These are phyloP conservation scores for Trichoderma sp. DNA, from an alignment of 2,329 filamentous ascomycete species.

Conservation along the genomic window DNA sequence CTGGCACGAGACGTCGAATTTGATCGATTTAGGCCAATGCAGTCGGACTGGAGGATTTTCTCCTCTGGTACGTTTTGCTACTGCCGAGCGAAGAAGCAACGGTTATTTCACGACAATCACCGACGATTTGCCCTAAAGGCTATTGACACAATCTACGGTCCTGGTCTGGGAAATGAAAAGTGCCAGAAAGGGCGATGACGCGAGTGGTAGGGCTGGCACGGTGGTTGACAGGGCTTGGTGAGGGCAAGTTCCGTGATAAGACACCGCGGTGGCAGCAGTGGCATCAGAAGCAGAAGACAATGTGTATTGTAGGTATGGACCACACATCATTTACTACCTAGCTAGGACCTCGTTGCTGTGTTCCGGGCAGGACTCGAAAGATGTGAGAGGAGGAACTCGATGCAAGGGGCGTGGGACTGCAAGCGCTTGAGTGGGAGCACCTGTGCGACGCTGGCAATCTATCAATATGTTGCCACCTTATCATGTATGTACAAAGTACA, in stretches of 20 bases:
- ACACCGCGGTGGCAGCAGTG: background rate
- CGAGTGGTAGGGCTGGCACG: background rate
- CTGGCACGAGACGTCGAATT: too few species aligned
- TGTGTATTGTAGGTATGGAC: background rate
- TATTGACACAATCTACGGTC: background rate
- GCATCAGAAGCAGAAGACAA: background rate
- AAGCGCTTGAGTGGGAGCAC: background rate
- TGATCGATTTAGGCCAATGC: too few species aligned
- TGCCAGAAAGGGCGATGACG: background rate
- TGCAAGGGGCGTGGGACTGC: slow-evolving; percentile 1
- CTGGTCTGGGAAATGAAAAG: background rate
- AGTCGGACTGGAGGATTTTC: too few species aligned
- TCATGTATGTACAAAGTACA: too few species aligned
- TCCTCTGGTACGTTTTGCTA: too few species aligned
- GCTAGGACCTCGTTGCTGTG: background rate
- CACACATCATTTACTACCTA: background rate
- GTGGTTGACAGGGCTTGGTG: background rate
- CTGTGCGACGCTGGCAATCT: background rate
- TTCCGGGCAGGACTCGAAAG: background rate
- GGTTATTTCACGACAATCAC: too few species aligned
- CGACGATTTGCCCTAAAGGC: background rate
- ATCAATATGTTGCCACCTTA: background rate
- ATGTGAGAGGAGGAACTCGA: background rate
- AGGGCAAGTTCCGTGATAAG: background rate
- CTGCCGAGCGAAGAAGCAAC: too few species aligned